These are phyloP conservation scores for Quercus lobata DNA, from an alignment of 331 rosid species.

Conservation along the genomic window DNA sequence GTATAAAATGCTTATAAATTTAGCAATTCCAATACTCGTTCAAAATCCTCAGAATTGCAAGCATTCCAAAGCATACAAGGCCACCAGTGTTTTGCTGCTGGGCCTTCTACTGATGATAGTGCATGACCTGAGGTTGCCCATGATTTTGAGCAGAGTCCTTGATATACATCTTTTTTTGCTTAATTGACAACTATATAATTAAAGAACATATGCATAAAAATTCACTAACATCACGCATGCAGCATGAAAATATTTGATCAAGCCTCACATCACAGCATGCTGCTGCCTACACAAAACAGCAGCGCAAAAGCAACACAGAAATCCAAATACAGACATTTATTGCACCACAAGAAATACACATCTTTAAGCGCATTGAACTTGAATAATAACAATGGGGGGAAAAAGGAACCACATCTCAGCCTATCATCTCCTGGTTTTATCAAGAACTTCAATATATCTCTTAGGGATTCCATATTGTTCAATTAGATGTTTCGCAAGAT, in stretches of 20 bases:
- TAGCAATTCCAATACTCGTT: not conserved
- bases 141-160: not conserved
- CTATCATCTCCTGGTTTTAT: slow-evolving; percentile 72
- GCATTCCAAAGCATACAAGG: not conserved
- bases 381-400: not conserved
- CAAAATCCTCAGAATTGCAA: not conserved
- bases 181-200: not conserved
- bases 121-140: not conserved
- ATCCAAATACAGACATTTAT: not conserved
- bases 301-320: too few relatives aligned
- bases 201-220: not conserved
- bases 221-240: not conserved
- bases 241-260: not conserved
- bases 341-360: not conserved
- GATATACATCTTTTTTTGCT: not conserved
- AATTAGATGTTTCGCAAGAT: slow-evolving; percentile 71
- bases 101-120: not conserved
- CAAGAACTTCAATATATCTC: slow-evolving; percentile 86
- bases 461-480: slow-evolving; percentile 93
- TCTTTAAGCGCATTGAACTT: not conserved
- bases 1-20: too few relatives aligned
- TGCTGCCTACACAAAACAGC: too few relatives aligned
- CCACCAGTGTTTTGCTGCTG: not conserved
- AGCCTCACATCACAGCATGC: too few relatives aligned
- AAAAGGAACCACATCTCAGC: not conserved